phyloP scores from a whole-genome alignment of 176 grass and related monocot species.

The Urochloa ruziziensis region DNA sequence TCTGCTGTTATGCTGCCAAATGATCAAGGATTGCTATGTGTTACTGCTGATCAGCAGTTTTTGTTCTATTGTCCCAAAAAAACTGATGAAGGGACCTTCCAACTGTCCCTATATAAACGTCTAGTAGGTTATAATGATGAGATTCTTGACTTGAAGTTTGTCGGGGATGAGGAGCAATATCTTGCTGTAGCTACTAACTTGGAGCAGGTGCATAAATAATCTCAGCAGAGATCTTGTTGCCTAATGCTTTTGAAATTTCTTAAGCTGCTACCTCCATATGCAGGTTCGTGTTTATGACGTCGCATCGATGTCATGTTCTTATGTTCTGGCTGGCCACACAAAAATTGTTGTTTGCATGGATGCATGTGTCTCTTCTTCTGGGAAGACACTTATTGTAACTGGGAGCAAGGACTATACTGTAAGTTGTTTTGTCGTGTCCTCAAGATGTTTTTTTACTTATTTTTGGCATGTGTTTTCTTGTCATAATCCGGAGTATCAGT shows the following conservation, averaged over 20 bases:
- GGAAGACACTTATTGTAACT: slow-evolving; percentile 67
- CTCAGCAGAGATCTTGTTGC: not conserved
- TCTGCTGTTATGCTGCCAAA: slow-evolving; percentile 70
- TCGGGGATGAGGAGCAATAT: slow-evolving; percentile 81
- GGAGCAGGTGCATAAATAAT: slow-evolving; percentile 64
- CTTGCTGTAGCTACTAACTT: slow-evolving; percentile 94
- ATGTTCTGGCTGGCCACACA: slow-evolving; percentile 82
- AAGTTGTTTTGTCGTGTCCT: slow-evolving; percentile 39
- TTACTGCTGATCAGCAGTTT: slow-evolving; percentile 93
- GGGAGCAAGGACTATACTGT: slow-evolving; percentile 96
- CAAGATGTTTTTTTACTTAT: not conserved
- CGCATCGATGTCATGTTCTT: slow-evolving; percentile 84
- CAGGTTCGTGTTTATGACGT: slow-evolving; percentile 89
- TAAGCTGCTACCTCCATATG: slow-evolving; percentile 21
- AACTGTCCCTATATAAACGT: slow-evolving; percentile 72
- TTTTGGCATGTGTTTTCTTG: not conserved
- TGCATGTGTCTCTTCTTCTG: slow-evolving; percentile 68
- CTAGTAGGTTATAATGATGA: slow-evolving; percentile 91
- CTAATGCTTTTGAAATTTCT: slow-evolving; percentile 26
- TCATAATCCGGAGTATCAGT: not conserved
- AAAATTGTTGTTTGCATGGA: slow-evolving; percentile 95
- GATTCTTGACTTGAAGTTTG: slow-evolving; percentile 95
- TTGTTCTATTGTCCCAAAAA: slow-evolving; percentile 63
- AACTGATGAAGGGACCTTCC: slow-evolving; percentile 49
- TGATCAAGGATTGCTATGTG: slow-evolving; percentile 68